Evolutionary conservation across 495 filamentous ascomycete species (phyloP), one percentile per base, ranked within the genome.

Genomic region (Cairneyella variabilis): DNA sequence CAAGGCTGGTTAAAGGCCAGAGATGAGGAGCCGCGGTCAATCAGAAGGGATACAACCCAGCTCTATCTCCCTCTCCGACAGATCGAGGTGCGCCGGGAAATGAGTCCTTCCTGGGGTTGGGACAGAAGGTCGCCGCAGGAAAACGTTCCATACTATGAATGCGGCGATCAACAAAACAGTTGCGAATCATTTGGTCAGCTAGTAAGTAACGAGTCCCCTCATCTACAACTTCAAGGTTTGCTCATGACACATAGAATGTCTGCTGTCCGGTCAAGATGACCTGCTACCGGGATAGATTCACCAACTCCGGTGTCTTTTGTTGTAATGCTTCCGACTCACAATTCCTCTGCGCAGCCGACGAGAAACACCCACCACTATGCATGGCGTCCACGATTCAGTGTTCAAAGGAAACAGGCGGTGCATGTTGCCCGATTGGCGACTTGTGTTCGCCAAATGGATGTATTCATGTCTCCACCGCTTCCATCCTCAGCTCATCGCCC

Each of bases 371-470:
- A 39, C 55, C 55, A 20, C 48, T 39, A 34, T 62, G 59, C 45
- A 14, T 56, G 25, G 48, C 42, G 11, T 37, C 38, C 27, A 23
- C 44, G 8, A 34, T 56, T 3, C 22, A 56, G 30, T 62, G 59
- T 38, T 39, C 51, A 2, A 30, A 12, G 12, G 42, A 51, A n/a
- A 48, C 46, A 9, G 55, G 55, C 2, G 55, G 54, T 9, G 59
- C 55, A 17, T 62, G 59, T 42, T 62, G 59, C 30, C 51, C 42
- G 14, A 21, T 18, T 3, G 21, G n/a, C 1, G 41, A 53, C 9
- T 18, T 48, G n/a, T 62, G 59, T 36, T 51, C 54, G 14, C 50
- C 51, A 21, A 55, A 62, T 39, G 51, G 54, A 30, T 62, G 59
- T 32, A 49, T 62, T 20, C 45, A 44, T 44, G 34, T 52, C 21